Percentiles rank a stretch among this genome's conserved stretches.
Evolutionary conservation across 176 grass and related monocot species (phyloP).

Genomic region (Triticum turgidum): DNA sequence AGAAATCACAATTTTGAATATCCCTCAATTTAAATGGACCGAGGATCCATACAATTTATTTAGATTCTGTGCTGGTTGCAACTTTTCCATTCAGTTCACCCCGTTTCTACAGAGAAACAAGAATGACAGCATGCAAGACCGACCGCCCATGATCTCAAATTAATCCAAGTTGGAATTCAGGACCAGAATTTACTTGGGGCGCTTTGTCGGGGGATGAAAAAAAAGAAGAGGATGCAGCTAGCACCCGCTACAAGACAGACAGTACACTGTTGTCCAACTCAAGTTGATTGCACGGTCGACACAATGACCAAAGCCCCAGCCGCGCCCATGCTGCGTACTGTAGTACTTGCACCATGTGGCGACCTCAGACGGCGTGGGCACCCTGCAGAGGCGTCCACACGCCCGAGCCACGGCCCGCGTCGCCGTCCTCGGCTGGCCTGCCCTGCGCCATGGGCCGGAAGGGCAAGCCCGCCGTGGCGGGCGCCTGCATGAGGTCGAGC

Average conservation of each 20-base stretch:
- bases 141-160: background rate
- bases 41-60: too few relatives aligned
- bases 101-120: background rate
- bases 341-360: background rate
- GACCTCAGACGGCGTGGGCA: slow-evolving; percentile 45
- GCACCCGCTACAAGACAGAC: background rate
- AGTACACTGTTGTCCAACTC: background rate
- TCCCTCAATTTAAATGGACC: too few relatives aligned
- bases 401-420: slow-evolving; percentile 49
- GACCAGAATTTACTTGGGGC: background rate
- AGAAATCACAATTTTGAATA: too few relatives aligned
- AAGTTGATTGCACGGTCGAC: slow-evolving; percentile 15
- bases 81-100: background rate
- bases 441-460: slow-evolving; percentile 28
- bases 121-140: background rate
- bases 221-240: background rate
- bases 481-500: slow-evolving; percentile 84
- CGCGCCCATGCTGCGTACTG: background rate
- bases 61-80: background rate
- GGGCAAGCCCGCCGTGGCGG: background rate
- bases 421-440: slow-evolving; percentile 20
- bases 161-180: background rate
- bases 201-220: background rate
- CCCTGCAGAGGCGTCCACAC: slow-evolving; percentile 57
- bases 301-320: background rate